phyloP scores from a whole-genome alignment of 768 basidiomycete species.

The Lactarius sanguifluus region DNA sequence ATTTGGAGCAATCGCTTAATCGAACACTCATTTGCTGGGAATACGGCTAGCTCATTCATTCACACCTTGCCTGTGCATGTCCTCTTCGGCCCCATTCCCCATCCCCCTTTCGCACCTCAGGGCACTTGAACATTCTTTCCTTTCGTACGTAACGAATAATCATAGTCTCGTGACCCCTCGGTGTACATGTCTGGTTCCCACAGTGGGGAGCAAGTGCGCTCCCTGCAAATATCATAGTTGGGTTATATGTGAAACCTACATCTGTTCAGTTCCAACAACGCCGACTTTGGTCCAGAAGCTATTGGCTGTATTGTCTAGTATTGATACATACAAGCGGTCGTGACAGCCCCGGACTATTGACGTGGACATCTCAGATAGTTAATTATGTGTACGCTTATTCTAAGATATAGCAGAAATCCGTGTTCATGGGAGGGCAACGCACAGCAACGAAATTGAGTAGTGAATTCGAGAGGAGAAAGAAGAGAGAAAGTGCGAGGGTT shows the following conservation, averaged over 20 bases:
- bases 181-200: background rate
- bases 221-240: background rate
- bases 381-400: background rate
- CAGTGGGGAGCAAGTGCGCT: background rate
- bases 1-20: background rate
- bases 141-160: slow-evolving; percentile 1
- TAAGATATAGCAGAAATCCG: background rate
- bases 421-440: background rate
- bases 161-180: slow-evolving; percentile 14
- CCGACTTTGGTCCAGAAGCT: background rate
- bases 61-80: slow-evolving; percentile 4
- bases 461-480: background rate
- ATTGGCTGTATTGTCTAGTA: background rate
- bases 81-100: background rate
- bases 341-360: background rate
- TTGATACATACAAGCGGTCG: slow-evolving; percentile 1
- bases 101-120: background rate
- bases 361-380: background rate
- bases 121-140: background rate
- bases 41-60: slow-evolving; percentile 1
- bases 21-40: background rate
- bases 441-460: slow-evolving; percentile 3
- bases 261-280: slow-evolving; percentile 11
- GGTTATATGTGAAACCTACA: slow-evolving; percentile 5
- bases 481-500: background rate